Percentiles rank a stretch among this genome's conserved stretches.
phyloP scores from a whole-genome alignment of 495 filamentous ascomycete genomes.

The Talaromyces nanjingensis region DNA sequence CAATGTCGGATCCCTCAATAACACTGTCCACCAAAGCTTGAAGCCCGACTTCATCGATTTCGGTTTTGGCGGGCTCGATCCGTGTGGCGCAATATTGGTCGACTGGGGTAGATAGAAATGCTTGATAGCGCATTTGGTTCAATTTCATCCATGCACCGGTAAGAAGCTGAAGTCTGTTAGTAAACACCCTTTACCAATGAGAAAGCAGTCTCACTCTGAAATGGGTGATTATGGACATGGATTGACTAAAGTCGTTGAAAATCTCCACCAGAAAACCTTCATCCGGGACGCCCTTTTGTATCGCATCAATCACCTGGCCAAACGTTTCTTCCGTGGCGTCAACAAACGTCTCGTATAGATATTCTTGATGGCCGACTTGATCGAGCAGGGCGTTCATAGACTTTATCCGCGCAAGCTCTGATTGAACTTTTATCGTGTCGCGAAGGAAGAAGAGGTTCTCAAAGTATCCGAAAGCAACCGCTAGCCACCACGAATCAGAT shows the following conservation, averaged over 20 bases:
- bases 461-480: constrained; percentile 88
- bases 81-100: constrained; percentile 61
- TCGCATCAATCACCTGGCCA: constrained; percentile 42
- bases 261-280: constrained; percentile 56
- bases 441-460: constrained; percentile 67
- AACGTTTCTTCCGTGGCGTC: constrained; percentile 66
- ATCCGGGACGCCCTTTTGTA: constrained; percentile 48
- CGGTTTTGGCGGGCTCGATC: constrained; percentile 67
- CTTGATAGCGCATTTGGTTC: constrained; percentile 57
- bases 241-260: constrained; percentile 66
- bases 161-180: constrained; percentile 51
- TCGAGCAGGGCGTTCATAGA: constrained; percentile 64
- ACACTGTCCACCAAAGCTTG: constrained; percentile 70
- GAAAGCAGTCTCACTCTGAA: constrained; percentile 46
- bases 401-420: constrained; percentile 64
- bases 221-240: constrained; percentile 68
- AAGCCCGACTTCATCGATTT: constrained; percentile 86
- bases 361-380: constrained; percentile 55
- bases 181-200: not conserved
- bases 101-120: constrained; percentile 60
- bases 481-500: constrained; percentile 35
- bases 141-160: constrained; percentile 84
- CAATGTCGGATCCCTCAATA: constrained; percentile 64
- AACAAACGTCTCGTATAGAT: constrained; percentile 77
- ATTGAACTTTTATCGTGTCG: constrained; percentile 55